Conservation (phyloP, 805 yeast species). For the Wickerhamiella musiphila region DNA sequence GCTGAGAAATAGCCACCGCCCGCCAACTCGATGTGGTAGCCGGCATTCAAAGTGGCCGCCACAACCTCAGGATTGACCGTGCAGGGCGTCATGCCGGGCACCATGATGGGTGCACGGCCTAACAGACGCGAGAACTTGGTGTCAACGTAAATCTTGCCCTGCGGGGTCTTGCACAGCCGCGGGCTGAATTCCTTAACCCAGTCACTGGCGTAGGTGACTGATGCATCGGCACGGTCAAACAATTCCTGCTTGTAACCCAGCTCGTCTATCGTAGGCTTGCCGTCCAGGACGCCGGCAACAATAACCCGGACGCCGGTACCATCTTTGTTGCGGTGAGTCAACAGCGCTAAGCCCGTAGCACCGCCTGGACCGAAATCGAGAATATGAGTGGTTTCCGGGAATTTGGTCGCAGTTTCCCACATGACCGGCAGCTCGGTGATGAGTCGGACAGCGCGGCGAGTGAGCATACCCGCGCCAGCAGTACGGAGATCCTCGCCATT, state of each 20-base stretch:
- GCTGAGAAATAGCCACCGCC: conserved; percentile 97
- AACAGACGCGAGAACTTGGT: conserved; percentile 84
- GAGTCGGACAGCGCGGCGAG: conserved; percentile 56
- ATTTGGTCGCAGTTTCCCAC: conserved; percentile 84
- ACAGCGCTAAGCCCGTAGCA: conserved; percentile 84
- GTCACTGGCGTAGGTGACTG: conserved; percentile 69
- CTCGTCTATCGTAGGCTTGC: conserved; percentile 52
- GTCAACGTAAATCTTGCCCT: conserved; percentile 60
- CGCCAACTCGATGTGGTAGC: conserved; percentile 92
- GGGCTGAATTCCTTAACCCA: conserved; percentile 88
- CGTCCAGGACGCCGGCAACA: conserved; percentile 80
- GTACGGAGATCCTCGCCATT: conserved; percentile 64
- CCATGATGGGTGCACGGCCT: conserved; percentile 91
- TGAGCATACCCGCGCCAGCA: conserved; percentile 37
- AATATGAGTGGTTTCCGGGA: conserved; percentile 60
- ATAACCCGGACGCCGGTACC: conserved; percentile 95
- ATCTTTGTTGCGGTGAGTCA: conserved; percentile 94
- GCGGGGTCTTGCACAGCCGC: conserved; percentile 52
- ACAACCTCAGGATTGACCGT: conserved; percentile 91
- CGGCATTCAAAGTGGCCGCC: conserved; percentile 86
- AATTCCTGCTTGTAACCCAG: conserved; percentile 92
- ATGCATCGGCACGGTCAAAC: conserved; percentile 47
- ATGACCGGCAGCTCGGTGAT: conserved; percentile 80
- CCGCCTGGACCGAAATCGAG: conserved; percentile 99
- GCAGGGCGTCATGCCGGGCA: conserved; percentile 99